A percentile compares a stretch with the other conserved stretches of the same genome.
Conservation (phyloP, 257 asterid genomes). For the Nicotiana knightiana region DNA sequence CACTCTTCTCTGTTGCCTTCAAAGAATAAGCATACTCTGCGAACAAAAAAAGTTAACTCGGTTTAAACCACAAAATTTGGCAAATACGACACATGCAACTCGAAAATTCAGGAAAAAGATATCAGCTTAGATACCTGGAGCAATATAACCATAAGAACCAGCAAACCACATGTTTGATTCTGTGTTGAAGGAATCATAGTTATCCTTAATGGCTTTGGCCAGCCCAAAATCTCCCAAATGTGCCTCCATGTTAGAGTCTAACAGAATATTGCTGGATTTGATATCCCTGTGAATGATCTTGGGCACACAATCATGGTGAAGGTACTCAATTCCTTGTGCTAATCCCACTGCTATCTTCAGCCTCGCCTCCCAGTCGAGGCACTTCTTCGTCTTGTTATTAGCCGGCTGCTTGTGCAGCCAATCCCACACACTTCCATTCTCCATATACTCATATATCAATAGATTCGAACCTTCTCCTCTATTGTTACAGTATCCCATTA, state of each 20-base stretch:
- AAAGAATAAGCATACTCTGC: conserved; percentile 85
- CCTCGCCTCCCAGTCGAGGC: conserved; percentile 68
- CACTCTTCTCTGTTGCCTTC: conserved; percentile 83
- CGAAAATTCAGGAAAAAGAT: not conserved
- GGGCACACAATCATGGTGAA: conserved; percentile 90
- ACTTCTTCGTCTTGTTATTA: conserved; percentile 40
- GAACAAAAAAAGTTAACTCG: not conserved
- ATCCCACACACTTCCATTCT: conserved; percentile 89
- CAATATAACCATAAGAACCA: conserved; percentile 91
- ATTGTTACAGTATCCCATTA: conserved; percentile 74
- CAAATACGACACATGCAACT: not conserved
- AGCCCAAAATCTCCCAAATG: conserved; percentile 94
- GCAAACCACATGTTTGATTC: conserved; percentile 78
- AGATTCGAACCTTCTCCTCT: conserved; percentile 54
- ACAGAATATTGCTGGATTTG: conserved; percentile 70
- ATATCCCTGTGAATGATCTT: conserved; percentile 88
- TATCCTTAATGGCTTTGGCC: conserved; percentile 57
- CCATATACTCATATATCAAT: conserved; percentile 90
- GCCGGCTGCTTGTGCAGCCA: conserved; percentile 65
- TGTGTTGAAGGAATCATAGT: conserved; percentile 51
- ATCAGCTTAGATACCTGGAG: conserved; percentile 59
- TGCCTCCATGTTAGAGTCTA: conserved; percentile 82
- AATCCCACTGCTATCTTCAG: conserved; percentile 78
- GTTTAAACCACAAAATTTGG: not conserved
- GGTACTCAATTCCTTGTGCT: conserved; percentile 88